Evolutionary conservation across 2,329 filamentous ascomycete species (phyloP), one percentile per base, ranked within the genome.

Genomic region (Ceratocystis destructans): DNA sequence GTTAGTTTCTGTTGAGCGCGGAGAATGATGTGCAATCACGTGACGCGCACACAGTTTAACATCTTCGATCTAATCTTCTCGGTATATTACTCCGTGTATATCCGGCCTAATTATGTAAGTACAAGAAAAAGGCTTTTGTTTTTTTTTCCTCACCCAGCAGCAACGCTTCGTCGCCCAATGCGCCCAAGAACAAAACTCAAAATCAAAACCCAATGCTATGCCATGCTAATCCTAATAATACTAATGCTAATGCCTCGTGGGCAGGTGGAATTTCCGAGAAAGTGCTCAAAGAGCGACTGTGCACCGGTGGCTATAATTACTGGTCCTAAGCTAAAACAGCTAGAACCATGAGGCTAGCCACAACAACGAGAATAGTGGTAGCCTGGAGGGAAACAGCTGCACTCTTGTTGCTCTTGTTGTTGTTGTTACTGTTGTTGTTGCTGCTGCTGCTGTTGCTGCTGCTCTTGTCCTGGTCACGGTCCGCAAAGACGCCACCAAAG

Each of bases 401-500:
- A 28, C 10, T 22, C 12, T 41, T 62, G 55, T 8, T n/a, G 55
- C 37, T 20, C 8, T 22, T 45, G 17, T 61, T 45, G 62, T n/a
- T 64, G 10, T 15, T 37, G 31, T 45, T 25, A 31, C 5, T 44
- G 31, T 5, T 20, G 53, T 17, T 28, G 33, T 28, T 45, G 2
- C 0, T 62, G 33, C 10, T 53, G 45, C 0, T 57, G 33, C n/a
- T 57, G 46, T 5, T 64, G 62, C n/a, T 64, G 4, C 15, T 8
- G 48, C 48, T 57, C 46, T 48, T 67, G 41, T 28, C 44, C n/a
- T 63, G 45, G 50, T 67, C 62, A 15, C 55, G 28, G 20, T 64
- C 33, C 28, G 37, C 66, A 50, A 64, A 64, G 62, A 62, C 22
- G 28, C 66, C 66, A 25, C 66, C 66, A 45, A 50, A 67, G 10